A percentile compares a stretch with the other conserved stretches of the same genome.
These are phyloP conservation scores for Epichloe sp. DNA, from an alignment of 2,329 filamentous ascomycete species.

Conservation along the genomic window DNA sequence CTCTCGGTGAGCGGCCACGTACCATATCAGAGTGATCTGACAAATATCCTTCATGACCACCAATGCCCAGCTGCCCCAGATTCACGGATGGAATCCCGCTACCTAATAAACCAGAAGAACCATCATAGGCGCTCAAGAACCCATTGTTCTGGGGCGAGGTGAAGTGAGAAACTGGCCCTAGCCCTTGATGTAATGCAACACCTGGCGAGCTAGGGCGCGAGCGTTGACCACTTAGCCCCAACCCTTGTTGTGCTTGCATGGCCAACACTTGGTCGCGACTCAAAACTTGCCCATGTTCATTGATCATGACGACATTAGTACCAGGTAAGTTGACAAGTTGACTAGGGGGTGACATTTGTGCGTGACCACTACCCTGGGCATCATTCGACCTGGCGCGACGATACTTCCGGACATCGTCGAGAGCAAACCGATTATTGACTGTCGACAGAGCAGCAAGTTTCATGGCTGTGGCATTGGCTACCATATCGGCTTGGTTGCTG, in stretches of 20 bases:
- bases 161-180: slow-evolving; percentile 56
- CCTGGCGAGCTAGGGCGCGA: slow-evolving; percentile 87
- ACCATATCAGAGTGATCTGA: slow-evolving; percentile 89
- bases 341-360: slow-evolving; percentile 53
- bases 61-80: slow-evolving; percentile 57
- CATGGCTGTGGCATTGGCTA: slow-evolving; percentile 97
- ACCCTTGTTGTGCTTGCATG: slow-evolving; percentile 56
- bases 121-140: slow-evolving; percentile 81
- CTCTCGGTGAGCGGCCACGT: slow-evolving; percentile 82
- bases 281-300: slow-evolving; percentile 80
- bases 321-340: slow-evolving; percentile 50
- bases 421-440: slow-evolving; percentile 92
- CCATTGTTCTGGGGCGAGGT: slow-evolving; percentile 88
- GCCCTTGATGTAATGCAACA: slow-evolving; percentile 58
- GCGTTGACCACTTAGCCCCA: slow-evolving; percentile 52
- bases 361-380: slow-evolving; percentile 48
- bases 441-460: slow-evolving; percentile 94
- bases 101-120: slow-evolving; percentile 53
- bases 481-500: slow-evolving; percentile 81
- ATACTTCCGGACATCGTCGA: slow-evolving; percentile 95
- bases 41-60: slow-evolving; percentile 69
- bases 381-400: slow-evolving; percentile 84
- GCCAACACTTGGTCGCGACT: slow-evolving; percentile 75
- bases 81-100: slow-evolving; percentile 59
- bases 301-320: slow-evolving; percentile 83